Conservation (phyloP, 495 filamentous ascomycete species). For the Aspergillus ellipticus region DNA sequence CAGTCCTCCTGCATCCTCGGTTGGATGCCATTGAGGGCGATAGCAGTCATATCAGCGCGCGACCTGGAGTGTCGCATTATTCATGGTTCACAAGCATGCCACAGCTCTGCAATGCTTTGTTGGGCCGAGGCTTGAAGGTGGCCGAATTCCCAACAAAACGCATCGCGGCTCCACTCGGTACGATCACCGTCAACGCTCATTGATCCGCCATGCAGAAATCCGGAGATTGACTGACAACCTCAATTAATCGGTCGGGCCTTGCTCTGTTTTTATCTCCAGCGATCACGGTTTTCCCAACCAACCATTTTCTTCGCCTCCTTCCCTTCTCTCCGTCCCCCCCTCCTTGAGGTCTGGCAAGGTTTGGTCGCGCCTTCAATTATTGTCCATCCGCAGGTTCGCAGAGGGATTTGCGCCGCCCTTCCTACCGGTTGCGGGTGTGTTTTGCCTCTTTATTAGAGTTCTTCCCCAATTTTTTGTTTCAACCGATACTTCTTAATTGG, state of each 20-base stretch:
- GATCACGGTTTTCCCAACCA: neutral
- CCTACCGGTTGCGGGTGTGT: neutral
- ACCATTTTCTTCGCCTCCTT: too few species aligned
- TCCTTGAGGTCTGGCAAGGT: neutral
- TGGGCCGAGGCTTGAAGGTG: constrained; percentile 17
- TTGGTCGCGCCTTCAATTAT: neutral
- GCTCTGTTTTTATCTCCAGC: neutral
- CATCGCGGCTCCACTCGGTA: constrained; percentile 20
- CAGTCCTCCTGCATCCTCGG: too few species aligned
- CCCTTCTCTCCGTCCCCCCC: neutral
- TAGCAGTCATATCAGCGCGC: too few species aligned
- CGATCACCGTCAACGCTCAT: constrained; percentile 2
- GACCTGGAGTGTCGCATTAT: too few species aligned
- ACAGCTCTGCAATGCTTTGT: constrained; percentile 8
- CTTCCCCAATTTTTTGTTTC: neutral
- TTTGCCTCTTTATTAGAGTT: neutral
- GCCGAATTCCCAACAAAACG: constrained; percentile 26
- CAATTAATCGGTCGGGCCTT: neutral
- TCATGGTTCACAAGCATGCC: neutral
- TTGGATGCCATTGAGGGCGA: too few species aligned
- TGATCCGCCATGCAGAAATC: neutral
- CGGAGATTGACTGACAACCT: neutral
- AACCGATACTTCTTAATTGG: too few species aligned
- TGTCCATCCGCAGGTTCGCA: neutral
- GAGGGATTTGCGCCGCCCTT: neutral